These are phyloP conservation scores for Dothistroma pini DNA, from an alignment of 2,329 filamentous ascomycete genomes.

Conservation along the genomic window DNA sequence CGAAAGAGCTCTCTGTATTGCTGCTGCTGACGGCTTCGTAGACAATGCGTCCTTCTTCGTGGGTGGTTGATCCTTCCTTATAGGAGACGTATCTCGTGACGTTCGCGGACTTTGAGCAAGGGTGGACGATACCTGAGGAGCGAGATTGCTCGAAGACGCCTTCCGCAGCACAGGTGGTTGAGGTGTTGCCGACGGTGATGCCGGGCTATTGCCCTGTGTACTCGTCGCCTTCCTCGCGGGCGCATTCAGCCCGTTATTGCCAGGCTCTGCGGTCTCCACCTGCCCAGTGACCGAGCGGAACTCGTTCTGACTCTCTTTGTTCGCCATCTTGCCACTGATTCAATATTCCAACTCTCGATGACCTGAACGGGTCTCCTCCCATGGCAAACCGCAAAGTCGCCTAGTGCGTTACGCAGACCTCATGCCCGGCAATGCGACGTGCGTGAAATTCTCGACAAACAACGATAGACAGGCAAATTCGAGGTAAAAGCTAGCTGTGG, in stretches of 20 bases:
- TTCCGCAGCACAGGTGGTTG: constrained; percentile 21
- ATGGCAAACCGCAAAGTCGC: constrained; percentile 10
- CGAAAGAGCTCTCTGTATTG: constrained; percentile 65
- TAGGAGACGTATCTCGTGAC: constrained; percentile 48
- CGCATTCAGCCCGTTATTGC: constrained; percentile 15
- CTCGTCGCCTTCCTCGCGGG: constrained; percentile 13
- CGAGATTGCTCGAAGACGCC: constrained; percentile 30
- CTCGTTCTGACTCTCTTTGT: constrained; percentile 29
- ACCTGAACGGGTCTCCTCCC: constrained; percentile 11
- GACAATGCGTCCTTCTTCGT: constrained; percentile 34
- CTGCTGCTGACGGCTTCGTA: constrained; percentile 57
- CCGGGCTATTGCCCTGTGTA: constrained; percentile 7
- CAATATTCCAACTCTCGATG: constrained; percentile 9
- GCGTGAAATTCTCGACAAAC: not conserved
- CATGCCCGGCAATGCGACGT: constrained; percentile 10
- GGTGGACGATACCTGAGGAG: constrained; percentile 27
- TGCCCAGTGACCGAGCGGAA: constrained; percentile 39
- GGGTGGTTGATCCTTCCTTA: constrained; percentile 43
- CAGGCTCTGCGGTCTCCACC: constrained; percentile 38
- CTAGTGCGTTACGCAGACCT: constrained; percentile 11
- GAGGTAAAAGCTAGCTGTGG: constrained; percentile 2
- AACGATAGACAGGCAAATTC: constrained; percentile 2
- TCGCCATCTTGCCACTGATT: constrained; percentile 31
- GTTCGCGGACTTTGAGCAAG: constrained; percentile 44
- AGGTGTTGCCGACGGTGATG: constrained; percentile 12